A percentile compares a stretch with the other conserved stretches of the same genome.
Evolutionary conservation across 768 basidiomycete genomes (phyloP).

Genomic region (Lactifluus subvellereus): DNA sequence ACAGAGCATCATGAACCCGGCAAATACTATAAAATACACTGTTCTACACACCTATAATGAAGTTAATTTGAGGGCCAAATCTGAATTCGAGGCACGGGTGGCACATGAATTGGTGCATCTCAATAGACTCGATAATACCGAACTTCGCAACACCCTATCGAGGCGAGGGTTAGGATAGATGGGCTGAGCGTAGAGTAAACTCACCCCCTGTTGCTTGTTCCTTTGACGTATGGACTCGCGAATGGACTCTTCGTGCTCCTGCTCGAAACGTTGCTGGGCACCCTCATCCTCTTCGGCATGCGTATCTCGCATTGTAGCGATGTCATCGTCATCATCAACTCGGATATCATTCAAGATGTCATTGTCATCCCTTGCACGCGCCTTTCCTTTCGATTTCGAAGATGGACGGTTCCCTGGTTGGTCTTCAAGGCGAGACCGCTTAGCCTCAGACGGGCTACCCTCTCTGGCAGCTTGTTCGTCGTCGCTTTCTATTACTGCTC

Average conservation of each 20-base stretch:
- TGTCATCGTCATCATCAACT: constrained; percentile 26
- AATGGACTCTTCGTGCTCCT: constrained; percentile 50
- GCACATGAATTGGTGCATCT: constrained; percentile 95
- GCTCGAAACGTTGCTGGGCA: constrained; percentile 63
- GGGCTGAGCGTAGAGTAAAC: constrained; percentile 23
- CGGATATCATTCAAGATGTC: constrained; percentile 20
- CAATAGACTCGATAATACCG: constrained; percentile 82
- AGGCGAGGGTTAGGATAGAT: neutral
- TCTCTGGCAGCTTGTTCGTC: constrained; percentile 12
- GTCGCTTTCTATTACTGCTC: constrained; percentile 21
- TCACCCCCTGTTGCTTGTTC: constrained; percentile 42
- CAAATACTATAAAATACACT: neutral
- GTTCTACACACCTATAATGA: constrained; percentile 71
- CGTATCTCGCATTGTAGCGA: constrained; percentile 16
- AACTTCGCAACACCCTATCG: constrained; percentile 71
- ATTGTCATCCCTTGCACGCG: constrained; percentile 16
- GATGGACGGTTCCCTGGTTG: constrained; percentile 1
- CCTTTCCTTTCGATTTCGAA: constrained; percentile 14
- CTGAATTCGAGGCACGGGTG: constrained; percentile 77
- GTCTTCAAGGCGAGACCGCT: constrained; percentile 20
- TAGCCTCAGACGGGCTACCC: constrained; percentile 3
- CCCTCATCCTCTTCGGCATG: constrained; percentile 36
- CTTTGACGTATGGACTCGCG: constrained; percentile 47
- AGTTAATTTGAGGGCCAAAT: constrained; percentile 94
- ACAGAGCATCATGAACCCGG: neutral